phyloP scores from a whole-genome alignment of 1,284 basidiomycete genomes.

The Anthracocystis setariae region DNA sequence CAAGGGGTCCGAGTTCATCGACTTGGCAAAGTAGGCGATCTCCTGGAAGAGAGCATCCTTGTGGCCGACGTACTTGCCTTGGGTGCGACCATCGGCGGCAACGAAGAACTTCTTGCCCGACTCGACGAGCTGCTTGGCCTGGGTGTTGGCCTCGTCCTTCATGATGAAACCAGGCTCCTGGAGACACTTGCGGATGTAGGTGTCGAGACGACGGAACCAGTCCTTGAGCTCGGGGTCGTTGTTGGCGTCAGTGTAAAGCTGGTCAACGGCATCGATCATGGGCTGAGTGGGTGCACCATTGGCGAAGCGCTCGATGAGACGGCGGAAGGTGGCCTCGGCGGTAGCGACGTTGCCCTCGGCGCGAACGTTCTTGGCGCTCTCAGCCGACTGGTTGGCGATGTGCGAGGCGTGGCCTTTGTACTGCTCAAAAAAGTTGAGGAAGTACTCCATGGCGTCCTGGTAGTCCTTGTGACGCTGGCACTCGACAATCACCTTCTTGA shows the following conservation, averaged over 20 bases:
- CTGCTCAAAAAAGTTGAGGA: slow-evolving; percentile 70
- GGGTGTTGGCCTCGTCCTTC: slow-evolving; percentile 75
- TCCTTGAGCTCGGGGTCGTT: slow-evolving; percentile 79
- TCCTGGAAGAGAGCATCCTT: slow-evolving; percentile 83
- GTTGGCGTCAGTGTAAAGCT: slow-evolving; percentile 79
- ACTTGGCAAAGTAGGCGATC: slow-evolving; percentile 80
- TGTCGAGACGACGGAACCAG: slow-evolving; percentile 80
- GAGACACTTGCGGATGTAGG: slow-evolving; percentile 73
- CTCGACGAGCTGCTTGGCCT: slow-evolving; percentile 69
- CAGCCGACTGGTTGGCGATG: slow-evolving; percentile 71
- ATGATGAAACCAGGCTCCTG: slow-evolving; percentile 89
- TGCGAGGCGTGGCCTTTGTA: slow-evolving; percentile 78
- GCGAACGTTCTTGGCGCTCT: slow-evolving; percentile 71
- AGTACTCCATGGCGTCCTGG: slow-evolving; percentile 73
- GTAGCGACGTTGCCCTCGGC: slow-evolving; percentile 71
- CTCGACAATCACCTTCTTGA: slow-evolving; percentile 89
- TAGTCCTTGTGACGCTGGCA: slow-evolving; percentile 93
- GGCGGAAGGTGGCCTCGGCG: slow-evolving; percentile 60
- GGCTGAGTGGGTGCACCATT: slow-evolving; percentile 75
- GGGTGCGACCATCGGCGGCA: slow-evolving; percentile 67
- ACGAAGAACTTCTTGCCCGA: slow-evolving; percentile 62
- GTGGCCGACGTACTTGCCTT: slow-evolving; percentile 82
- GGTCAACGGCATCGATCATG: slow-evolving; percentile 79
- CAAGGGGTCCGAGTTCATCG: slow-evolving; percentile 84
- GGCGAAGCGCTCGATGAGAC: slow-evolving; percentile 89